These are phyloP conservation scores for Prunus fruticosa DNA, from an alignment of 306 rosid genomes.

Conservation along the genomic window DNA sequence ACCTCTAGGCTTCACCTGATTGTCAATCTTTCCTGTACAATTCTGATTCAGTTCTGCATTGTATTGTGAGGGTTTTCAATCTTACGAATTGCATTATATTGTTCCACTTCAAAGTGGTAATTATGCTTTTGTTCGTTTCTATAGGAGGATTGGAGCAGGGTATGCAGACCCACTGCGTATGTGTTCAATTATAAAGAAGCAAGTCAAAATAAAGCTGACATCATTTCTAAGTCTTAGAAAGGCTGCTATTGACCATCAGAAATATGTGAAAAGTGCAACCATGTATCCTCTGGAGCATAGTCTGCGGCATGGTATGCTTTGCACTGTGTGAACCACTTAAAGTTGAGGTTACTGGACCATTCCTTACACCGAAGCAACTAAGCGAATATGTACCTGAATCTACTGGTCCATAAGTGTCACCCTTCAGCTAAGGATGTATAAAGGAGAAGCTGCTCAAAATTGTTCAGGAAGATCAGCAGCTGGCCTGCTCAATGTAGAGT, in stretches of 20 bases:
- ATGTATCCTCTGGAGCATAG: constrained; percentile 87
- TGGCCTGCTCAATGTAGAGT: background rate
- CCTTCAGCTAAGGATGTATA: background rate
- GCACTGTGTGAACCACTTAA: constrained; percentile 62
- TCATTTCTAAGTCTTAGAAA: constrained; percentile 51
- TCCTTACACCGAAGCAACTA: constrained; percentile 6
- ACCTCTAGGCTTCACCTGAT: background rate
- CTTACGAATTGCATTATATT: background rate
- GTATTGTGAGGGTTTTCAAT: background rate
- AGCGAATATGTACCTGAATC: background rate
- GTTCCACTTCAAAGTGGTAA: background rate
- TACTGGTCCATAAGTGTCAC: background rate
- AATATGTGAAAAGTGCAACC: constrained; percentile 63
- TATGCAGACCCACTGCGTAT: constrained; percentile 60
- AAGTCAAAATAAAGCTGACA: constrained; percentile 38
- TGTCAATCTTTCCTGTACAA: background rate
- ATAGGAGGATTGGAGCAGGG: constrained; percentile 86
- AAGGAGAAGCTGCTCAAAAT: constrained; percentile 2
- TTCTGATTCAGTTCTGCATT: background rate
- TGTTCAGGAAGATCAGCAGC: background rate
- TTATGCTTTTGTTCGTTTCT: constrained; percentile 16
- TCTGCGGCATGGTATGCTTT: constrained; percentile 65
- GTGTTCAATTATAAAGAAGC: constrained; percentile 65
- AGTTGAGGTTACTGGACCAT: background rate
- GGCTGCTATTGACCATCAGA: constrained; percentile 54